Evolutionary conservation across 345 rosid species (phyloP).

Genomic region (Erysimum cheiranthoides): DNA sequence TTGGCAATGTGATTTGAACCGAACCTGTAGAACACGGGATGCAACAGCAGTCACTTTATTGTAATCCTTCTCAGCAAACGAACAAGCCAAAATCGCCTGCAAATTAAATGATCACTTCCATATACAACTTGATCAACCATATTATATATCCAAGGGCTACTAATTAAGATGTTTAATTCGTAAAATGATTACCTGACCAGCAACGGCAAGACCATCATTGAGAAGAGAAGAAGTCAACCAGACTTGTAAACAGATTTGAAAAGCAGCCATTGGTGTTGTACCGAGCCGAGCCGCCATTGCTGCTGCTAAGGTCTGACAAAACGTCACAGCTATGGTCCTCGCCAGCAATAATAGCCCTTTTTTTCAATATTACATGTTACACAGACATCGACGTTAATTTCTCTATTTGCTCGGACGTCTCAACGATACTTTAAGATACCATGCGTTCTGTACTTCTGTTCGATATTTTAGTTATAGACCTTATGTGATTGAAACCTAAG

Average conservation of each 20-base stretch:
- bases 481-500: neutral
- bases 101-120: conserved; percentile 1
- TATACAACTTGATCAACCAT: neutral
- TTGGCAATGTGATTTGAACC: conserved; percentile 7
- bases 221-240: conserved; percentile 98
- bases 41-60: conserved; percentile 68
- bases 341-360: conserved; percentile 69
- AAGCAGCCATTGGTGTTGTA: conserved; percentile 86
- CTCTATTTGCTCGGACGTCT: neutral
- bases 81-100: conserved; percentile 87
- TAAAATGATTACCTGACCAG: conserved; percentile 72
- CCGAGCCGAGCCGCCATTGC: conserved; percentile 93
- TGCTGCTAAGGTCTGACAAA: conserved; percentile 92
- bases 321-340: conserved; percentile 85
- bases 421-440: neutral
- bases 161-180: neutral
- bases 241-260: conserved; percentile 89
- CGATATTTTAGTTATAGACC: neutral
- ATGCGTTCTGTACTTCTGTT: neutral
- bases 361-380: conserved; percentile 4
- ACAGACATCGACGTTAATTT: conserved; percentile 9
- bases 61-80: conserved; percentile 84
- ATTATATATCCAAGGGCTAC: neutral
- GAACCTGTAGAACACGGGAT: conserved; percentile 79
- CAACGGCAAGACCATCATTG: conserved; percentile 94